Percentiles rank a stretch among this genome's conserved stretches.
Evolutionary conservation across 139 green algal species (phyloP).

Genomic region (Picochlorum sp.): DNA sequence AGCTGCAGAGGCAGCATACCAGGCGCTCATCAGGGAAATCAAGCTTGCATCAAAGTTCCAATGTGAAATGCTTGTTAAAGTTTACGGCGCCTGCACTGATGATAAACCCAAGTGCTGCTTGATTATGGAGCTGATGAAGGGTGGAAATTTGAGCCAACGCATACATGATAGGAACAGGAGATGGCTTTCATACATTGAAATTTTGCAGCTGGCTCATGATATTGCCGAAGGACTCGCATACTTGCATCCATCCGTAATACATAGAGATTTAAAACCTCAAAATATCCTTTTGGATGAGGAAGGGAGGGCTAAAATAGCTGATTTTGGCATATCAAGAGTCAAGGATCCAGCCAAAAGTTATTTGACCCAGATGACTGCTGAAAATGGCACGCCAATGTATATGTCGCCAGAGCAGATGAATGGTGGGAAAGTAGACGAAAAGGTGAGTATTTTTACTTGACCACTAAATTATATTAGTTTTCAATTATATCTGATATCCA

Average conservation of each 20-base stretch:
- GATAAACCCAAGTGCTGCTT: slow-evolving; percentile 41
- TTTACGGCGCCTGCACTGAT: slow-evolving; percentile 43
- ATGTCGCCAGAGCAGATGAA: slow-evolving; percentile 77
- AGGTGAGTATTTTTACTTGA: no score
- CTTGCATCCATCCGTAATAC: slow-evolving; percentile 67
- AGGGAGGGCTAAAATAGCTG: slow-evolving; percentile 59
- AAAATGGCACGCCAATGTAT: slow-evolving; percentile 61
- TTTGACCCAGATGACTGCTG: slow-evolving; percentile 58
- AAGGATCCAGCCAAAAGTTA: slow-evolving; percentile 69
- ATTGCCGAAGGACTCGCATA: slow-evolving; percentile 54
- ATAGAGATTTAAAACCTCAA: slow-evolving; percentile 67
- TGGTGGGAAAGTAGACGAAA: slow-evolving; percentile 61
- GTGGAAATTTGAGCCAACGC: slow-evolving; percentile 51
- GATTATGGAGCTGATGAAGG: slow-evolving; percentile 73
- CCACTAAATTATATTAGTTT: no score
- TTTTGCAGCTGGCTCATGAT: slow-evolving; percentile 54
- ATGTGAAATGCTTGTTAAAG: slow-evolving; percentile 38
- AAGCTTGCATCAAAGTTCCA: slow-evolving; percentile 42
- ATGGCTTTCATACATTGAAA: slow-evolving; percentile 50
- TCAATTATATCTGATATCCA: no score
- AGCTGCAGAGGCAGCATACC: slow-evolving; percentile 27
- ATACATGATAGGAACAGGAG: slow-evolving; percentile 50
- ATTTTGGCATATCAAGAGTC: slow-evolving; percentile 70
- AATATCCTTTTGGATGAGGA: slow-evolving; percentile 61
- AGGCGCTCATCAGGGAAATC: slow-evolving; percentile 53